These are phyloP conservation scores for Nothomitra cinnamomea DNA, from an alignment of 2,329 filamentous ascomycete species.

Conservation along the genomic window DNA sequence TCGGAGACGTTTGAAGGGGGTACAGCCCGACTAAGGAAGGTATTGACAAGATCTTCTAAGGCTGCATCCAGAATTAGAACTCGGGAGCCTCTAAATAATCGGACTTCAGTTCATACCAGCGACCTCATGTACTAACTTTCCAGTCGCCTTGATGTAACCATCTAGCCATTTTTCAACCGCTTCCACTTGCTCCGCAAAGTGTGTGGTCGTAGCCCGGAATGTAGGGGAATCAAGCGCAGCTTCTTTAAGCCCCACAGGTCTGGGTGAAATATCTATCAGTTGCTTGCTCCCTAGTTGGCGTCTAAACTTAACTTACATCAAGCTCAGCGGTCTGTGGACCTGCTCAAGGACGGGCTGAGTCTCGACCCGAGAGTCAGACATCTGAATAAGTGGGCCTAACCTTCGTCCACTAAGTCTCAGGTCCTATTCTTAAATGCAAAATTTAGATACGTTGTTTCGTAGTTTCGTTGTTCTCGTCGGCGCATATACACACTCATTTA, in stretches of 20 bases:
- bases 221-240: slow-evolving; percentile 92
- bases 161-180: slow-evolving; percentile 85
- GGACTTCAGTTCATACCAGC: slow-evolving; percentile 17
- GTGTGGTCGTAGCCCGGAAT: slow-evolving; percentile 70
- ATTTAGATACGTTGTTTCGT: too few species aligned
- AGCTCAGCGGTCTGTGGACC: slow-evolving; percentile 23
- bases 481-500: too few species aligned
- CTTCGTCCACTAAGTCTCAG: too few species aligned
- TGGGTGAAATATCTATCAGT: slow-evolving; percentile 16
- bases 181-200: slow-evolving; percentile 87
- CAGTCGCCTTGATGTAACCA: slow-evolving; percentile 44
- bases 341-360: slow-evolving; percentile 20
- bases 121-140: slow-evolving; percentile 47
- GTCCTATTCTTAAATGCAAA: too few species aligned
- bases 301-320: slow-evolving; percentile 21
- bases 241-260: slow-evolving; percentile 79
- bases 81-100: background rate
- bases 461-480: too few species aligned
- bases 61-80: slow-evolving; percentile 18
- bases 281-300: background rate
- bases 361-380: slow-evolving; percentile 9
- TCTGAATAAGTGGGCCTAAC: background rate
- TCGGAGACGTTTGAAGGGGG: slow-evolving; percentile 61
- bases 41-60: slow-evolving; percentile 65
- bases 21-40: slow-evolving; percentile 58